A percentile compares a stretch with the other conserved stretches of the same genome.
These are phyloP conservation scores for Aphanocladium album DNA, from an alignment of 2,329 filamentous ascomycete genomes.

Conservation along the genomic window DNA sequence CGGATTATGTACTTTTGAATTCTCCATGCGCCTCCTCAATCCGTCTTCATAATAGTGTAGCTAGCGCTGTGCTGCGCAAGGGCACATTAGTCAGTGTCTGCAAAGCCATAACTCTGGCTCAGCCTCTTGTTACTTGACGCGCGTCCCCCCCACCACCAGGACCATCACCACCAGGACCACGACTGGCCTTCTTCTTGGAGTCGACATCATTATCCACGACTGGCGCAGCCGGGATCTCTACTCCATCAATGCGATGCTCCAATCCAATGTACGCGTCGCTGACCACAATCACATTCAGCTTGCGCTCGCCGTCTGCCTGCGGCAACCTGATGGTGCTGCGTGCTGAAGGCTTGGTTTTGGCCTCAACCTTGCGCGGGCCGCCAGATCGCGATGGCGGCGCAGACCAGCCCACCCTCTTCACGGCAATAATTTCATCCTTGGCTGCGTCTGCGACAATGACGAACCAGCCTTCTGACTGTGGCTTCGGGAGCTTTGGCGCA, in stretches of 20 bases:
- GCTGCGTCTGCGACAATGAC: constrained; percentile 65
- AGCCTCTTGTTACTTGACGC: constrained; percentile 5
- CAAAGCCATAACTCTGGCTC: background rate
- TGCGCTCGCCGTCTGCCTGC: constrained; percentile 44
- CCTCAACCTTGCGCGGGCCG: constrained; percentile 27
- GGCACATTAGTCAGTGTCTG: background rate
- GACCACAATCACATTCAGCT: constrained; percentile 68
- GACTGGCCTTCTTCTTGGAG: constrained; percentile 30
- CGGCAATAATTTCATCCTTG: constrained; percentile 71
- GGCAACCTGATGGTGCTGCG: constrained; percentile 54
- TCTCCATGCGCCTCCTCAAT: background rate
- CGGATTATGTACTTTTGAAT: background rate
- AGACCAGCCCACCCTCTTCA: constrained; percentile 80
- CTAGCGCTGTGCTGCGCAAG: background rate
- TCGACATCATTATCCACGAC: constrained; percentile 43
- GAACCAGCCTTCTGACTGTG: constrained; percentile 93
- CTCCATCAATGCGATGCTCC: constrained; percentile 44
- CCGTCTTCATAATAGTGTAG: background rate
- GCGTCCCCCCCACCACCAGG: constrained; percentile 8
- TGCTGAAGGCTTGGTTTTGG: constrained; percentile 45
- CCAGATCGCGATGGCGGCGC: constrained; percentile 18
- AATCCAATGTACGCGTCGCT: constrained; percentile 88
- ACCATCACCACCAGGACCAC: constrained; percentile 8
- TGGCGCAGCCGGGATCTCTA: constrained; percentile 48
- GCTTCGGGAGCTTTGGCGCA: constrained; percentile 86